Evolutionary conservation across 2,329 filamentous ascomycete genomes (phyloP), one percentile per base, ranked within the genome.

Genomic region (Hymenotorrendiella dingleyae): DNA sequence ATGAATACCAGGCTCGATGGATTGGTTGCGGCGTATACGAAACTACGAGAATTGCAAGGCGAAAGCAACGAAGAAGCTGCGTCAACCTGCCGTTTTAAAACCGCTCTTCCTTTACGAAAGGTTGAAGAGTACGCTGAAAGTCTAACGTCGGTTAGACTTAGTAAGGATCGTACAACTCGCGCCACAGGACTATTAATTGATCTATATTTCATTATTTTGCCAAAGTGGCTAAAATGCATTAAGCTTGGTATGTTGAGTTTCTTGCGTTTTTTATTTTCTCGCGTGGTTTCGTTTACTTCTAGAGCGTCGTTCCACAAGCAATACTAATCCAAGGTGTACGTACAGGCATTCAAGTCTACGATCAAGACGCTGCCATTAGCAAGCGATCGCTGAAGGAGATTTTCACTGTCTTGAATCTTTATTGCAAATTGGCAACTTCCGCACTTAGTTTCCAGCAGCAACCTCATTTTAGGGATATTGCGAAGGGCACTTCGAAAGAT

Each of bases 151-250:
- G 17, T 19, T 10, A 34, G 16, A 12, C 16, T 34, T 17, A 19
- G 22, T 34, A 34, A 34, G 22, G 24, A 16, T 11, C 19, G 21
- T 21, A 27, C 10, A 28, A 17, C 21, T 3, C 19, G 12, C 23
- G 23, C 30, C 17, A 39, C n/a, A 27, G 14, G n/a, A n/a, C 39
- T 47, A 14, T 33, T 47, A 9, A 17, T 4, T 6, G 46, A 48
- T 24, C 11, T 48, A 5, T 48, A 45, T 32, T 48, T 43, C 40
- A 9, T 21, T 16, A 17, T 46, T 8, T 12, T 48, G 11, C 46
- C 46, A 10, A 19, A 33, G 12, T 28, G 41, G n/a, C 19, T 48
- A 5, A 16, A 40, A 27, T 30, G 27, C 12, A 40, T 49, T 8
- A 38, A 41, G 21, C 19, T 42, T 19, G 44, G 12, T 33, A 33